Conservation (phyloP, 73 alveolate species). For the Paraurostyla sp. region DNA sequence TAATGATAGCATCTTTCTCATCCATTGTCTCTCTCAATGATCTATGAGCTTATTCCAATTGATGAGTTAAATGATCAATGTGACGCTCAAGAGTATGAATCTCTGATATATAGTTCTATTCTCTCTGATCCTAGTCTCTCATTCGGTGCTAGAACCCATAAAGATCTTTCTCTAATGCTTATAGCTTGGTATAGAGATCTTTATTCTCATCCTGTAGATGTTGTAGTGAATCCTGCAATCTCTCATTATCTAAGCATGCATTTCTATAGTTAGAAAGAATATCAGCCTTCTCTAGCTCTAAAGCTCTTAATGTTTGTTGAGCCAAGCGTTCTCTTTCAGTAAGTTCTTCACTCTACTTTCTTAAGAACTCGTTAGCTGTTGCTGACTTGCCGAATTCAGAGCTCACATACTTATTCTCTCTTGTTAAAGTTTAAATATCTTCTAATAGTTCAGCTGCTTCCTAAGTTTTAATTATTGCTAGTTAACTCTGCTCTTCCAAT, state of each 20-base stretch:
- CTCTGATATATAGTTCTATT: slow-evolving; percentile 39
- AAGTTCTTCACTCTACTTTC: slow-evolving; percentile 43
- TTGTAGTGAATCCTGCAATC: slow-evolving; percentile 57
- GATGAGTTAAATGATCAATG: slow-evolving; percentile 63
- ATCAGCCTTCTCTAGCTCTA: slow-evolving; percentile 77
- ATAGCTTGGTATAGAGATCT: slow-evolving; percentile 43
- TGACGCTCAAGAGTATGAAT: slow-evolving; percentile 73
- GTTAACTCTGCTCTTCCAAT: slow-evolving; percentile 52
- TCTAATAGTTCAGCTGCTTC: slow-evolving; percentile 63
- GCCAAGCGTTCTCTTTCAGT: slow-evolving; percentile 58
- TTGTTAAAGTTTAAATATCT: slow-evolving; percentile 47
- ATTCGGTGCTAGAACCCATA: slow-evolving; percentile 34
- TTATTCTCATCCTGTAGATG: slow-evolving; percentile 38
- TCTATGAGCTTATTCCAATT: slow-evolving; percentile 68
- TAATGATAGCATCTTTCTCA: slow-evolving; percentile 24
- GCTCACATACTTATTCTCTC: slow-evolving; percentile 64
- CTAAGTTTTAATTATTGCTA: slow-evolving; percentile 34
- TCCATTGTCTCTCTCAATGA: slow-evolving; percentile 14
- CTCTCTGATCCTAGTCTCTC: slow-evolving; percentile 34
- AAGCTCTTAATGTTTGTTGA: slow-evolving; percentile 51
- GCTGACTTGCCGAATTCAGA: slow-evolving; percentile 55
- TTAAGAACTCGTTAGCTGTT: slow-evolving; percentile 60
- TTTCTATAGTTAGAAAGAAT: slow-evolving; percentile 61
- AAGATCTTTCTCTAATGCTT: slow-evolving; percentile 68
- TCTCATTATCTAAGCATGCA: slow-evolving; percentile 75